Evolutionary conservation across 2,329 filamentous ascomycete species (phyloP).

Genomic region (Sporothrix humicola): DNA sequence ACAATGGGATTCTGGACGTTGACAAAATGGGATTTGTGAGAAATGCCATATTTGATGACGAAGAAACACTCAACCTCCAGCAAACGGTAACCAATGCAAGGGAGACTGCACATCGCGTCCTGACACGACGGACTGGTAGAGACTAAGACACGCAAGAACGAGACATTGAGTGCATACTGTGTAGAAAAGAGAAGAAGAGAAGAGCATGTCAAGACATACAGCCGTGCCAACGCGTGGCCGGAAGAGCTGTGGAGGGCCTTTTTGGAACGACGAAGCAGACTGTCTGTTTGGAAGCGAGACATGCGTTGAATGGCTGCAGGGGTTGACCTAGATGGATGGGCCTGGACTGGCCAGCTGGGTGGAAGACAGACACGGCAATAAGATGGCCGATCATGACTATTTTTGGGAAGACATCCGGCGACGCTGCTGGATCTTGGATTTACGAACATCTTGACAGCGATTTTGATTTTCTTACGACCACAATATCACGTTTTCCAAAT

Average conservation of each 20-base stretch:
- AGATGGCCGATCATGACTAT: not conserved
- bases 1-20: not conserved
- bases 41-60: not conserved
- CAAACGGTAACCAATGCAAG: not conserved
- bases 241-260: not conserved
- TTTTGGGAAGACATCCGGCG: not conserved
- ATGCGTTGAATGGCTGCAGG: not conserved
- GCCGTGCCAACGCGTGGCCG: slow-evolving; percentile 13
- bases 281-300: slow-evolving; percentile 20
- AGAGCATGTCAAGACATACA: not conserved
- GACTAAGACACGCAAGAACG: not conserved
- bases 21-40: not conserved
- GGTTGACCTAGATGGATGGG: not conserved
- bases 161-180: no score
- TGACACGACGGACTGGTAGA: slow-evolving; percentile 19
- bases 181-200: no score
- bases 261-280: not conserved
- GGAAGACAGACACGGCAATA: not conserved
- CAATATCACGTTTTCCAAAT: not conserved
- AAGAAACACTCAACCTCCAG: not conserved
- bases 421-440: not conserved
- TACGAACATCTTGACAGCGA: not conserved
- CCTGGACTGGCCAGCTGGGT: not conserved
- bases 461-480: not conserved
- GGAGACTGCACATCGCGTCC: not conserved